Evolutionary conservation across 306 rosid species (phyloP), one percentile per base, ranked within the genome.

Genomic region (Datisca glomerata): DNA sequence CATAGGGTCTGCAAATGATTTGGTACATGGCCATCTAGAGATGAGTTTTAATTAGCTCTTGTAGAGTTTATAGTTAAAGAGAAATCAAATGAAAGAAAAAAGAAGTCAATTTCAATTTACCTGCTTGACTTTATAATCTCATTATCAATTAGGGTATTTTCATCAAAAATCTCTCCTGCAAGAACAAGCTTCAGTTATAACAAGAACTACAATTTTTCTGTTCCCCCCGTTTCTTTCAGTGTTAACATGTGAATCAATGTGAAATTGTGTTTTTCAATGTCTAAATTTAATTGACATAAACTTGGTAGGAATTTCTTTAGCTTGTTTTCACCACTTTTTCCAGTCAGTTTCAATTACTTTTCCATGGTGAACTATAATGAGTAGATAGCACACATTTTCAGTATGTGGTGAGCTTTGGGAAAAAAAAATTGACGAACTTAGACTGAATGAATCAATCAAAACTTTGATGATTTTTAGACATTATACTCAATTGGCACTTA

Each of bases 71-170:
- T 21, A n/a, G n/a, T n/a, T n/a, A n/a, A n/a, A n/a, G n/a, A n/a
- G n/a, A n/a, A n/a, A n/a, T n/a, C n/a, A n/a, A 49, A 44, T 7
- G 18, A 9, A 24, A 21, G 33, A 32, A 0, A 8, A 2, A 12
- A 11, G 24, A 19, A 15, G 18, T 34, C 35, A 43, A 19, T 62
- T 18, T 9, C 5, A 46, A 4, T 12, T 9, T 55, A 73, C 80
- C 61, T 73, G 80, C 80, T 67, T 21, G 80, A 63, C 71, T 59
- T 73, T 42, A 73, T 73, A 41, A 63, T 28, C 59, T 67, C 63
- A 13, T 43, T 38, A 4, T 47, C 60, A 16, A 67, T 63, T 42
- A 44, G 50, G 8, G 47, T 18, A 16, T 56, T 38, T 21, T 33
- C 75, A 18, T 73, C 80, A 24, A 55, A 73, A 12, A 73, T 64